Evolutionary conservation across 768 basidiomycete genomes (phyloP).

Genomic region (Leccinum rimulosum): DNA sequence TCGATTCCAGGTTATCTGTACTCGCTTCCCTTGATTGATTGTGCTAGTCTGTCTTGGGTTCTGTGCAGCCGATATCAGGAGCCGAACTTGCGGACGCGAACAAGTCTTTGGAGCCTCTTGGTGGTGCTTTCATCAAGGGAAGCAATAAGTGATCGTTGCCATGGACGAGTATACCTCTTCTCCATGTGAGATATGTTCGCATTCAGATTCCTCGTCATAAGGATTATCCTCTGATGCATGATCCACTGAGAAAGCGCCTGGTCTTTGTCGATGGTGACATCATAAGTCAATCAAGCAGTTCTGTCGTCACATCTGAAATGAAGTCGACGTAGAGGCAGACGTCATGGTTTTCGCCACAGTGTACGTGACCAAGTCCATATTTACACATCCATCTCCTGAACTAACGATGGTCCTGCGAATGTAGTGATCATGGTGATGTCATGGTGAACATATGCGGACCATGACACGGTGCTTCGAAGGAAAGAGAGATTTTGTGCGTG

Average conservation of each 20-base stretch:
- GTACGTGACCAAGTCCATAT: neutral
- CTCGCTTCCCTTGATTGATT: neutral
- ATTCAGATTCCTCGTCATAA: constrained; percentile 5
- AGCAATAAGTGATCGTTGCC: neutral
- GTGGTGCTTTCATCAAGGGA: constrained; percentile 1
- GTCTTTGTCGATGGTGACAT: constrained; percentile 39
- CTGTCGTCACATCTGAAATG: constrained; percentile 21
- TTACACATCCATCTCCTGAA: neutral
- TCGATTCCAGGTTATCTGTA: neutral
- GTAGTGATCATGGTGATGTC: constrained; percentile 39
- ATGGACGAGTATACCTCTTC: neutral
- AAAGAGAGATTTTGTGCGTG: constrained; percentile 55
- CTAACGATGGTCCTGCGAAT: constrained; percentile 27
- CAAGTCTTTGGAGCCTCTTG: neutral
- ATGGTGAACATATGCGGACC: constrained; percentile 43
- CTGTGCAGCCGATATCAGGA: neutral
- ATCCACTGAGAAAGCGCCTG: neutral
- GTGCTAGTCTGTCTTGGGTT: neutral
- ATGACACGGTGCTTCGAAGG: constrained; percentile 35
- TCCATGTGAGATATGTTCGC: neutral
- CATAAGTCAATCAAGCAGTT: constrained; percentile 41
- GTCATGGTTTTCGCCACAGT: constrained; percentile 23
- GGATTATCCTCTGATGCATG: neutral
- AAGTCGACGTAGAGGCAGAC: constrained; percentile 20
- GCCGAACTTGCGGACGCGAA: constrained; percentile 6